A percentile compares a stretch with the other conserved stretches of the same genome.
These are phyloP conservation scores for Penicillium sp. DNA, from an alignment of 2,329 filamentous ascomycete genomes.

Conservation along the genomic window DNA sequence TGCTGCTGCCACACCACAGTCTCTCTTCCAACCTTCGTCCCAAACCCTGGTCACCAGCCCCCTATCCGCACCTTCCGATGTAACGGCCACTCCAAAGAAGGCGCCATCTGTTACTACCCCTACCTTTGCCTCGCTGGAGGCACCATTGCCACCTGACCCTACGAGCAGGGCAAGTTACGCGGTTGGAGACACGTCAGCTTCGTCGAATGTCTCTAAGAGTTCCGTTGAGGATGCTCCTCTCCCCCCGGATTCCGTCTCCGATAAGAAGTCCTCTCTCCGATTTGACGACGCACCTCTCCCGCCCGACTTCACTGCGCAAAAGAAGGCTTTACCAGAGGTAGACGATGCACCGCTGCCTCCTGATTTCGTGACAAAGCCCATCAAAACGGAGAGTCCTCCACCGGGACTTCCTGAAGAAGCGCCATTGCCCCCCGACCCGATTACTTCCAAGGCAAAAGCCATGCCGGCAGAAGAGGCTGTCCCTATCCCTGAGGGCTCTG, in stretches of 20 bases:
- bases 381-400: constrained; percentile 24
- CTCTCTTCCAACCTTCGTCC: constrained; percentile 13
- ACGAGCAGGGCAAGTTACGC: constrained; percentile 55
- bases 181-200: constrained; percentile 56
- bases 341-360: constrained; percentile 24
- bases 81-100: constrained; percentile 44
- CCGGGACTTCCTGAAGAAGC: constrained; percentile 28
- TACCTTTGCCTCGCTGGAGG: constrained; percentile 38
- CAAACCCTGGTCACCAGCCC: constrained; percentile 37
- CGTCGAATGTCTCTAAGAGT: constrained; percentile 50
- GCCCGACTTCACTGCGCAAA: constrained; percentile 30
- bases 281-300: constrained; percentile 24
- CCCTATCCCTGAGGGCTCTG: constrained; percentile 45
- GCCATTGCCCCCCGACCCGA: constrained; percentile 38
- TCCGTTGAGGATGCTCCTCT: constrained; percentile 50
- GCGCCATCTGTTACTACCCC: constrained; percentile 43
- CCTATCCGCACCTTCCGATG: constrained; percentile 42
- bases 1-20: constrained; percentile 13
- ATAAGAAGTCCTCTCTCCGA: constrained; percentile 10
- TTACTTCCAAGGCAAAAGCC: constrained; percentile 28
- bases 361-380: constrained; percentile 35
- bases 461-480: constrained; percentile 32
- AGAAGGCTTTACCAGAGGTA: constrained; percentile 10
- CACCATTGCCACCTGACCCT: constrained; percentile 55
- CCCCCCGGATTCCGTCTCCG: constrained; percentile 35